Conservation (phyloP, 1,139 yeast genomes). For the Debaryomyces sp. region DNA sequence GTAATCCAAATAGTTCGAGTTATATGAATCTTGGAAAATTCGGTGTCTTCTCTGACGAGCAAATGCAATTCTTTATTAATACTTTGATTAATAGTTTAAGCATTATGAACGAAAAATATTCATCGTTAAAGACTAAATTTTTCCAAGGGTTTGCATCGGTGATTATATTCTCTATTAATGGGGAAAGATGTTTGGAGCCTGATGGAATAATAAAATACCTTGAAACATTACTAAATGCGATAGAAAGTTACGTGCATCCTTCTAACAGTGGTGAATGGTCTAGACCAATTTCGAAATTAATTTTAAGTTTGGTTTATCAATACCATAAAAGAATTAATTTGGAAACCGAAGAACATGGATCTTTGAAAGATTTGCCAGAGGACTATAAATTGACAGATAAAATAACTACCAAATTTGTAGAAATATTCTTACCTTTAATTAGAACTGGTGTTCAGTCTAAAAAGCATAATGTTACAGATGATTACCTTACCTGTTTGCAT, state of each 20-base stretch:
- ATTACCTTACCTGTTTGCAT: conserved; percentile 63
- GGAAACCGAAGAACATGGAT: conserved; percentile 48
- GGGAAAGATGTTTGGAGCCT: conserved; percentile 40
- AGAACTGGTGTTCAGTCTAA: conserved; percentile 83
- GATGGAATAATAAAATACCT: conserved; percentile 59
- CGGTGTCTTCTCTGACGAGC: conserved; percentile 68
- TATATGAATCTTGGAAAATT: conserved; percentile 29
- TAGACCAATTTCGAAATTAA: conserved; percentile 62
- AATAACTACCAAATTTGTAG: conserved; percentile 53
- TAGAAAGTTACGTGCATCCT: conserved; percentile 90
- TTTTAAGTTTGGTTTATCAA: conserved; percentile 56
- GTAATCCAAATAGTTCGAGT: conserved; percentile 21
- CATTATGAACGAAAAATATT: conserved; percentile 43
- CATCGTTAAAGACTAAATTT: conserved; percentile 43
- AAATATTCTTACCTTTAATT: conserved; percentile 59
- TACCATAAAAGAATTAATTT: conserved; percentile 59
- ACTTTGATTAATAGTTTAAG: conserved; percentile 57
- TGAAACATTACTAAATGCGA: conserved; percentile 60
- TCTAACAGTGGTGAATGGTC: conserved; percentile 91
- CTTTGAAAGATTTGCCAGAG: conserved; percentile 46
- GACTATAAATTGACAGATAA: conserved; percentile 46
- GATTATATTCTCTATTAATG: conserved; percentile 65
- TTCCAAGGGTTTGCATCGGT: conserved; percentile 65
- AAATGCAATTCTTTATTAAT: conserved; percentile 60
- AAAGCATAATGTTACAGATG: conserved; percentile 56